phyloP scores from a whole-genome alignment of 176 grass and related monocot genomes.

The Luzula sylvatica region DNA sequence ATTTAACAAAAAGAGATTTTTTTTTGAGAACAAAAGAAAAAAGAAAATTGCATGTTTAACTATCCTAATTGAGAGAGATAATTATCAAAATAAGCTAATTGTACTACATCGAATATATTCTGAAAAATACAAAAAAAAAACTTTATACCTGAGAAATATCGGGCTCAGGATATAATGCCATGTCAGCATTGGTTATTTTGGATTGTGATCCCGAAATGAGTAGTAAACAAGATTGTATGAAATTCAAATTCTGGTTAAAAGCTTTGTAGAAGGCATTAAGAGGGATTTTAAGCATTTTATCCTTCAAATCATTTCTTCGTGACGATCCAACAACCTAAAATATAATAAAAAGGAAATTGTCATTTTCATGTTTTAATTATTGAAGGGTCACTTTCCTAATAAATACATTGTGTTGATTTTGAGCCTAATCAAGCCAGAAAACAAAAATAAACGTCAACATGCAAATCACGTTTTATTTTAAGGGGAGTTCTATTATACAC shows the following conservation, averaged over 20 bases:
- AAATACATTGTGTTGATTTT: background rate
- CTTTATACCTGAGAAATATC: conserved; percentile 15
- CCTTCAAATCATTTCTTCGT: conserved; percentile 24
- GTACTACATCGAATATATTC: no score
- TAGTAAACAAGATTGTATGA: conserved; percentile 21
- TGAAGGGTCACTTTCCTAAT: background rate
- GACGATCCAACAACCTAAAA: conserved; percentile 37
- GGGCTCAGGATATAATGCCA: conserved; percentile 3
- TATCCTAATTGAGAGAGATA: no score
- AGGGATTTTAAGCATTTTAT: conserved; percentile 15
- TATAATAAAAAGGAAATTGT: background rate
- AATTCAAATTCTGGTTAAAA: conserved; percentile 19
- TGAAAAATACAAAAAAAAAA: background rate
- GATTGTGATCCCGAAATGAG: conserved; percentile 4
- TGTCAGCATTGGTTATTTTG: conserved; percentile 16
- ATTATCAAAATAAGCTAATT: background rate
- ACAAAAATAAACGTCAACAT: no score
- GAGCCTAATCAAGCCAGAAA: no score
- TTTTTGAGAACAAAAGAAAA: no score
- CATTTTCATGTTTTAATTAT: background rate
- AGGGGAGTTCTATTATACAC: no score
- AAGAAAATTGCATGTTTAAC: no score
- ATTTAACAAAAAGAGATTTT: no score
- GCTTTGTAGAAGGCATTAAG: conserved; percentile 25
- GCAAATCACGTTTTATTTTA: no score